These are phyloP conservation scores for Backusella parvicylindrica DNA, from an alignment of 192 early-diverging fungal species.

Conservation along the genomic window DNA sequence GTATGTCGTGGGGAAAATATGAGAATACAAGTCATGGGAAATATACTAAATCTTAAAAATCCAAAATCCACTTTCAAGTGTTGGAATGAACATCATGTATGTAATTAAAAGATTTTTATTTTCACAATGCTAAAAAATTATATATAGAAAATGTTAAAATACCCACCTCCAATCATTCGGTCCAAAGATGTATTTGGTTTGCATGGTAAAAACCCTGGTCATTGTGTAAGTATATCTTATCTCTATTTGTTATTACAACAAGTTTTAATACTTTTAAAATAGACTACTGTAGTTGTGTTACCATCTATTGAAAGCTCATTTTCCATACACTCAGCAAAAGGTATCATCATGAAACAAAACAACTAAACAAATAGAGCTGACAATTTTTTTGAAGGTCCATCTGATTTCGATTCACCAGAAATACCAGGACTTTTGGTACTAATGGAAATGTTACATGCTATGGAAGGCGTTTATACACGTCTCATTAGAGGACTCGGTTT, in stretches of 20 bases:
- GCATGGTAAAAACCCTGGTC: not conserved
- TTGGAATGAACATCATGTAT: slow-evolving; percentile 11
- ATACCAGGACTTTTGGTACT: slow-evolving; percentile 49
- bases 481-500: slow-evolving; percentile 52
- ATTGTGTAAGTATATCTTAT: not conserved
- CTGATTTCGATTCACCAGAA: slow-evolving; percentile 45
- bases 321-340: slow-evolving; percentile 10
- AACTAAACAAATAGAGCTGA: not conserved
- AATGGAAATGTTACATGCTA: slow-evolving; percentile 45
- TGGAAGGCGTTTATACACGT: slow-evolving; percentile 57
- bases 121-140: not conserved
- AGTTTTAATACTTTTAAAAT: not conserved
- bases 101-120: not conserved
- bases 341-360: not conserved
- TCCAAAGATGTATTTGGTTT: slow-evolving; percentile 6
- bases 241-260: not conserved
- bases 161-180: not conserved
- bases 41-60: slow-evolving; percentile 42
- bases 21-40: slow-evolving; percentile 49
- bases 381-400: slow-evolving; percentile 30
- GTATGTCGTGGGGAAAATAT: slow-evolving; percentile 21
- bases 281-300: not conserved
- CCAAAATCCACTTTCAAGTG: slow-evolving; percentile 38
- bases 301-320: slow-evolving; percentile 10
- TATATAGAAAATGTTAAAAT: not conserved